These are phyloP conservation scores for Medicago truncatula DNA, from an alignment of 306 rosid genomes.

Conservation along the genomic window MtrunA17r5.0-ANR NC_053049.1:39577501-39578000, in stretches of 20 bases:
- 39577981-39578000: constrained; percentile 56
- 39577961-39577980: constrained; percentile 44
- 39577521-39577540: constrained; percentile 35
- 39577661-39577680: constrained; percentile 50
- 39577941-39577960: constrained; percentile 49
- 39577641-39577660: constrained; percentile 37
- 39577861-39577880: constrained; percentile 28
- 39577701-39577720: constrained; percentile 57
- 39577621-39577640: constrained; percentile 36
- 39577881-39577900: constrained; percentile 52
- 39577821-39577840: constrained; percentile 49
- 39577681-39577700: constrained; percentile 51
- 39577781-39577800: constrained; percentile 38
- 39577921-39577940: constrained; percentile 44
- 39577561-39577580: constrained; percentile 34
- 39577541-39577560: constrained; percentile 41
- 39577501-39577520: constrained; percentile 36
- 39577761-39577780: constrained; percentile 43
- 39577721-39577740: constrained; percentile 49
- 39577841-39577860: constrained; percentile 60
- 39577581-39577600: constrained; percentile 45
- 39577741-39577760: constrained; percentile 61
- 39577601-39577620: constrained; percentile 53
- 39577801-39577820: constrained; percentile 53
- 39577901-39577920: constrained; percentile 51